phyloP scores from a whole-genome alignment of 2,329 filamentous ascomycete genomes.

The Cercospora canescens region DNA sequence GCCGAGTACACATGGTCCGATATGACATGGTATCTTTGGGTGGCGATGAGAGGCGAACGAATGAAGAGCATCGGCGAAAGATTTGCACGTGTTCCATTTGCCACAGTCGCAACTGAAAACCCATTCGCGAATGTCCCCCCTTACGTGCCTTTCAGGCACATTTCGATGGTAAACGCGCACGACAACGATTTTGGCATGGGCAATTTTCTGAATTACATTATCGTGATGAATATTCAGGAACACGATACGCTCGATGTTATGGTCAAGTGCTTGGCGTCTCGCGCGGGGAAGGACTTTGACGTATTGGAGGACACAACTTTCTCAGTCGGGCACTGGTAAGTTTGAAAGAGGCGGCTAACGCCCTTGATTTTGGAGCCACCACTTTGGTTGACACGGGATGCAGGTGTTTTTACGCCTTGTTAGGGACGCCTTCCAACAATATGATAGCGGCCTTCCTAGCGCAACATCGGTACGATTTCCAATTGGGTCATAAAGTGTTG shows the following conservation, averaged over 20 bases:
- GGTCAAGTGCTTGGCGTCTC: background rate
- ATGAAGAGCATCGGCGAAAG: background rate
- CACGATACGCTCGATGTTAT: background rate
- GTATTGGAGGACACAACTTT: background rate
- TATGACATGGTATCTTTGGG: background rate
- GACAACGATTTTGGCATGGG: background rate
- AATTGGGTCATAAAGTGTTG: background rate
- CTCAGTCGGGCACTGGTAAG: background rate
- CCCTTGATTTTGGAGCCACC: background rate
- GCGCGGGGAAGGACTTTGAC: background rate
- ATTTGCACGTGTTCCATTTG: background rate
- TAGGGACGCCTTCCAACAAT: background rate
- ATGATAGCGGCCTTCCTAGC: background rate
- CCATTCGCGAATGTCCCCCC: background rate
- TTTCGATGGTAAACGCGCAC: background rate
- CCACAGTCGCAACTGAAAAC: background rate
- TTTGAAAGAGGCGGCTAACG: background rate
- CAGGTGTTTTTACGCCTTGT: background rate
- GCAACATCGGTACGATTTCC: background rate
- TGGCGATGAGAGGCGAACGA: background rate
- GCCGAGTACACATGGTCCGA: background rate
- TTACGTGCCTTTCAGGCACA: background rate
- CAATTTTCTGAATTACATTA: background rate
- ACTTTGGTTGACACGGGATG: background rate
- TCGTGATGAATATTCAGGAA: background rate